Evolutionary conservation across 257 asterid genomes (phyloP).

Genomic region (Ocimum tenuiflorum): DNA sequence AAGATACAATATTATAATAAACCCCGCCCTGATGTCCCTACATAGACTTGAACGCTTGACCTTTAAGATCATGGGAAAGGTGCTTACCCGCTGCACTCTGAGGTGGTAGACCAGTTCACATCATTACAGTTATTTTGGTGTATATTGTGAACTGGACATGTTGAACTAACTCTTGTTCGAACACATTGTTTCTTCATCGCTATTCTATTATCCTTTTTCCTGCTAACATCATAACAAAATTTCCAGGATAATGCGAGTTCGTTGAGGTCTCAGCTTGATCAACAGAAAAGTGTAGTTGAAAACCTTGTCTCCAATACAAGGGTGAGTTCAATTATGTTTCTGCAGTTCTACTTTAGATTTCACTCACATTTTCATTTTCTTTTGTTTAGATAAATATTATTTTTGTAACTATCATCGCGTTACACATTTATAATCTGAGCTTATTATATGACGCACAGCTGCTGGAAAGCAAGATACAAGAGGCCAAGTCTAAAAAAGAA

Average conservation of each 20-base stretch:
- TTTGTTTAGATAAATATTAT: not conserved
- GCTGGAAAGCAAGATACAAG: constrained; percentile 94
- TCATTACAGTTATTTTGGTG: not conserved
- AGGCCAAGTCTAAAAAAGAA: constrained; percentile 91
- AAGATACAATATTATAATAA: no score
- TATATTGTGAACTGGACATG: not conserved
- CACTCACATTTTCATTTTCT: constrained; percentile 16
- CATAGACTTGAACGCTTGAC: no score
- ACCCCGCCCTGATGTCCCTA: no score
- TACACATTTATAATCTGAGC: constrained; percentile 2
- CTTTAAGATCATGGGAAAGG: no score
- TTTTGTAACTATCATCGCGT: not conserved
- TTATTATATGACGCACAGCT: constrained; percentile 41
- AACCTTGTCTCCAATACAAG: constrained; percentile 83
- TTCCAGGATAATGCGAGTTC: constrained; percentile 87
- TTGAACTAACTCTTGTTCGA: not conserved
- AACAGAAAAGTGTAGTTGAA: constrained; percentile 77
- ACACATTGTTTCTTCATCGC: constrained; percentile 2
- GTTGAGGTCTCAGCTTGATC: constrained; percentile 80
- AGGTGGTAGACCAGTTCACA: no score
- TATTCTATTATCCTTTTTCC: not conserved
- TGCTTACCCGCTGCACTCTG: no score
- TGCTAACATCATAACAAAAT: constrained; percentile 2
- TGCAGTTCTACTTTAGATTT: constrained; percentile 38
- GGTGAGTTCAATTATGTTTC: constrained; percentile 36